phyloP scores from a whole-genome alignment of 495 filamentous ascomycete genomes.

The Podospora australis region DNA sequence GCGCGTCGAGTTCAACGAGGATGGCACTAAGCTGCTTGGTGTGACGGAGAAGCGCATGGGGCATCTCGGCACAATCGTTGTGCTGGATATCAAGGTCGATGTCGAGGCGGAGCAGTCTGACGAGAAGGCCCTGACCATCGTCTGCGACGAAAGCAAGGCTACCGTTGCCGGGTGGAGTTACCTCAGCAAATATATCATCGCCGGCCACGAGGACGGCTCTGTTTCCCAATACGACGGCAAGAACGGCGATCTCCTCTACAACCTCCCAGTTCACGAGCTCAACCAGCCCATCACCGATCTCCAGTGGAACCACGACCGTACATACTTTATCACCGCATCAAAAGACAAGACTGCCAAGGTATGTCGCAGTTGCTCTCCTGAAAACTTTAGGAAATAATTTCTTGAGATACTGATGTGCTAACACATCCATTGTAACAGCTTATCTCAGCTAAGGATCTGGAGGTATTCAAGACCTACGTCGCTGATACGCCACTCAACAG shows the following conservation, averaged over 20 bases:
- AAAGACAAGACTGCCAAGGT: constrained; percentile 98
- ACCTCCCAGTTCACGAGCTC: constrained; percentile 72
- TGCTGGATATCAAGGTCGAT: constrained; percentile 77
- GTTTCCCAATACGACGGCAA: constrained; percentile 94
- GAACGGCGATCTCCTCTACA: constrained; percentile 77
- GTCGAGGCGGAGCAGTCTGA: constrained; percentile 74
- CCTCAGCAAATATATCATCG: constrained; percentile 86
- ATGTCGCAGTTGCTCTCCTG: constrained; percentile 10
- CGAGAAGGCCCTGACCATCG: constrained; percentile 75
- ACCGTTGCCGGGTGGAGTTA: constrained; percentile 97
- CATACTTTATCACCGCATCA: constrained; percentile 94
- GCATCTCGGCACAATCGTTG: constrained; percentile 84
- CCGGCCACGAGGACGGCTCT: constrained; percentile 91
- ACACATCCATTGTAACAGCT: constrained; percentile 44
- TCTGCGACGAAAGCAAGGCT: constrained; percentile 88
- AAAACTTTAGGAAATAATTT: neutral
- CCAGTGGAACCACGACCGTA: constrained; percentile 88
- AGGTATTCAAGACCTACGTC: constrained; percentile 83
- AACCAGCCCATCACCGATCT: constrained; percentile 85
- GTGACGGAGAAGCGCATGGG: constrained; percentile 99
- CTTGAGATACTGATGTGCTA: too few species aligned
- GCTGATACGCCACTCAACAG: constrained; percentile 96
- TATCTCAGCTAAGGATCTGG: constrained; percentile 72
- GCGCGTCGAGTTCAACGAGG: constrained; percentile 90
- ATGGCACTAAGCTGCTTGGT: constrained; percentile 79